Evolutionary conservation across 1,139 yeast species (phyloP), one percentile per base, ranked within the genome.

Genomic region (Petasospora rhodanensis): DNA sequence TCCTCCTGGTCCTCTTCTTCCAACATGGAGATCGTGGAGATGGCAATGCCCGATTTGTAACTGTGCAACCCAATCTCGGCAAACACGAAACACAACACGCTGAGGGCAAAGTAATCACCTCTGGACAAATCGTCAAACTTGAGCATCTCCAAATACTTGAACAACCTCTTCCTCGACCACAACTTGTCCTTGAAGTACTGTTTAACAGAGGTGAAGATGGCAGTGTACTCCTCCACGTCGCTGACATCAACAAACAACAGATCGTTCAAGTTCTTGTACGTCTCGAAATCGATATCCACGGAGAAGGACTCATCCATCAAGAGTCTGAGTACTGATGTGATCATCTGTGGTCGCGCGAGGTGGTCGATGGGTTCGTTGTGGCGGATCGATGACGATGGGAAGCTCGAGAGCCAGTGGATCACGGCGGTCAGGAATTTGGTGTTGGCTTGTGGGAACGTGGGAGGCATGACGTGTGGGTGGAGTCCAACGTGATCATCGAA

Each of bases 21-120:
- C 25, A 45, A 36, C 26, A 26, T 26, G 1, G 46, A 43, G 3
- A 46, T 26, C 9, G 41, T 26, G 3, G 47, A 36, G 7, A 42
- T 39, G 6, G 39, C 32, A 13, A 43, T 30, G n/a, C 42, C 40
- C 5, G 46, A 42, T 24, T 40, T 42, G 26, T 20, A 39, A 22
- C 51, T 31, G 20, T 37, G 37, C 1, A 45, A 10, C 1, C 46
- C 49, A 30, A 43, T 34, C 22, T 45, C 47, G 6, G 34, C 35
- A 17, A 45, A 29, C 12, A 45, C 29, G n/a, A 37, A 36, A 21
- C 47, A 45, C 7, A 43, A 30, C 3, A 42, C 13, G 7, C 32
- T 27, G 11, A 44, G 28, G 7, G 38, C 37, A 14, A 28, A 23
- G 14, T 20, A 23, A 25, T 38, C 45, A n/a, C 41, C 41, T 1